These are phyloP conservation scores for Rhodotorula sp. DNA, from an alignment of 1,284 basidiomycete species.

Conservation along the genomic window DNA sequence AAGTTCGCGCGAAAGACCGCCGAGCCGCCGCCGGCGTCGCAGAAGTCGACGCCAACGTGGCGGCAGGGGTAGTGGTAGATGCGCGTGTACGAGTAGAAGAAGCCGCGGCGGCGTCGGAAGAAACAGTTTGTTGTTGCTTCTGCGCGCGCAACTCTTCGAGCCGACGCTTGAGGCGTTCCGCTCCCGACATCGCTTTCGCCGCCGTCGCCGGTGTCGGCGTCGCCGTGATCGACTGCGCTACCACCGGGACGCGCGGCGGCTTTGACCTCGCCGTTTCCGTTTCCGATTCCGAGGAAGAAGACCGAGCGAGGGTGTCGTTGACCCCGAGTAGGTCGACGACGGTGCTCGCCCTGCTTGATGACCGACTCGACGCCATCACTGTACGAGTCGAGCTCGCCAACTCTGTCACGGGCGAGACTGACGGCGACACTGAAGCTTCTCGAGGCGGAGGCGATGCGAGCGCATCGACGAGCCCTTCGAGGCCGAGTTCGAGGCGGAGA, in stretches of 20 bases:
- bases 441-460: not conserved
- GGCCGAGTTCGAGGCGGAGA: constrained; percentile 11
- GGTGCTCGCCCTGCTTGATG: not conserved
- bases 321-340: constrained; percentile 17
- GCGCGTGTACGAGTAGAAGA: no score
- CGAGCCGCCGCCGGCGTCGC: not conserved
- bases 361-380: not conserved
- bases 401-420: not conserved
- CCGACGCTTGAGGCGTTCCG: constrained; percentile 14
- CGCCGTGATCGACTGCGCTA: not conserved
- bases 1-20: not conserved
- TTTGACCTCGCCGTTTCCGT: not conserved
- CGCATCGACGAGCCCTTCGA: not conserved
- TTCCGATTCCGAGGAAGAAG: not conserved
- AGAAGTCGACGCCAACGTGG: not conserved
- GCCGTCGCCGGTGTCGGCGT: not conserved
- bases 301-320: not conserved
- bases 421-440: not conserved
- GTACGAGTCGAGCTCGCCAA: constrained; percentile 16
- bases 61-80: not conserved
- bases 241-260: not conserved
- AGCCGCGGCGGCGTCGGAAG: not conserved
- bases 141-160: constrained; percentile 17
- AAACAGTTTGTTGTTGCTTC: not conserved
- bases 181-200: not conserved